Base-by-base conservation (phyloP, 192 early-diverging fungal genomes). In the Thamnidium elegans region DNA sequence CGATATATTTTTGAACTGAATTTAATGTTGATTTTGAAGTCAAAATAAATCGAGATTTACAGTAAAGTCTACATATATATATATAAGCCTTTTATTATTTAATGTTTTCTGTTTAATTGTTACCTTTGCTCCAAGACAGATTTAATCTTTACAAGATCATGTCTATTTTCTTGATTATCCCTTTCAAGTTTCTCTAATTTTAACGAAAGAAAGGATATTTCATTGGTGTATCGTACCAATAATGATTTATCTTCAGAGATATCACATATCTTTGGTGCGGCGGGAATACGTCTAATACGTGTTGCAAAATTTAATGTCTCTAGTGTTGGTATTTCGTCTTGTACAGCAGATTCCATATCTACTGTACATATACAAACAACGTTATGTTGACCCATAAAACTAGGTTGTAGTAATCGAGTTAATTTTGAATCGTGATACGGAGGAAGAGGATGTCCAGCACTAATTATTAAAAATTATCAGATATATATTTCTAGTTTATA, bases 401-500 rank as follows among this genome's bases (percentile, higher is more conserved):
- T 44, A 5, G 58, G 58, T 26, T 59, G 58, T 44, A 59, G 43
- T 45, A 59, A 30, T 45, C 58, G 36, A 6, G 58, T 59, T 19
- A 59, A 19, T 42, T 59, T 59, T 19, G 58, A 59, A 23, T 59
- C 58, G 5, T 59, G 58, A 11, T 59, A 59, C 10, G 58, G 58
- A 59, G 58, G 58, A 26, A 45, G 43, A 44, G 58, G 58, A 14
- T 59, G 58, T 7, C 58, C 58, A 59, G 58, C 58, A 59, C 58
- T 59, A n/a, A 6, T 15, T 44, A 7, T 48, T 17, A 15, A 48
- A 17, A 13, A 19, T 0, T 5, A 48, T 17, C 0, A 48, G 8
- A 48, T 5, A 48, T 48, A 48, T 14, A 15, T 13, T 19, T 15
- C 15, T 26, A 48, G 4, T 39, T 45, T 21, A 15, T 4, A 19